Evolutionary conservation across 495 filamentous ascomycete species (phyloP), one percentile per base, ranked within the genome.

Genomic region (Penicillium goetzii): DNA sequence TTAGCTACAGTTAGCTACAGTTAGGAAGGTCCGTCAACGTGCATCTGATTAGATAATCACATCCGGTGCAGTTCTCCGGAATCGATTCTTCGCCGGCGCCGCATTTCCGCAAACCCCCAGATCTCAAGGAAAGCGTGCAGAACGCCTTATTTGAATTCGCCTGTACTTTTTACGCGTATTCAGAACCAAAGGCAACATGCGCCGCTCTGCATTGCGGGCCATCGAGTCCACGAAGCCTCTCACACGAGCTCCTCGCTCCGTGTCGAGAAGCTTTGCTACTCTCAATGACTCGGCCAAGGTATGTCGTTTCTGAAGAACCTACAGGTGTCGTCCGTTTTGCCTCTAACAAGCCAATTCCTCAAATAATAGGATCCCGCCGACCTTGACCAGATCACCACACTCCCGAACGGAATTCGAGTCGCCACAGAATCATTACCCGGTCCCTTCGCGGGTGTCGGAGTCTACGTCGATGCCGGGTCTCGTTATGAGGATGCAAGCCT

Each of bases 401-500:
- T 99, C 28, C 82, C 93, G 55, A 99, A 99, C 86, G 95, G 95
- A 70, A 77, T 98, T 59, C 90, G 95, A 41, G 92, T 99, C 54
- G 95, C 95, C 19, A 96, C 94, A 49, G 95, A 99, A 72, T 93
- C 95, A 59, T 84, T 98, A 21, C 95, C 96, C 4, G 95, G 96
- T 38, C 91, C 92, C 71, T 99, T 99, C 78, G 90, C 94, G 9
- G 95, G 92, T 53, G 87, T 99, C 28, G 95, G 95, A 56, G 93
- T 99, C 32, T 99, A 97, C 77, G 87, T 99, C 76, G 94, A 98
- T 76, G 93, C 93, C 38, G 95, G 95, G 11, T 99, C 95, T 34
- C 87, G 95, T 61, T 98, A 96, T 77, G 95, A 99, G 77, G 95
- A 89, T 70, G 83, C 89, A 17, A 88, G 87, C 47, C 78, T 98